phyloP scores from a whole-genome alignment of 805 yeast species.

The Sugiyamaella valdiviana region DNA sequence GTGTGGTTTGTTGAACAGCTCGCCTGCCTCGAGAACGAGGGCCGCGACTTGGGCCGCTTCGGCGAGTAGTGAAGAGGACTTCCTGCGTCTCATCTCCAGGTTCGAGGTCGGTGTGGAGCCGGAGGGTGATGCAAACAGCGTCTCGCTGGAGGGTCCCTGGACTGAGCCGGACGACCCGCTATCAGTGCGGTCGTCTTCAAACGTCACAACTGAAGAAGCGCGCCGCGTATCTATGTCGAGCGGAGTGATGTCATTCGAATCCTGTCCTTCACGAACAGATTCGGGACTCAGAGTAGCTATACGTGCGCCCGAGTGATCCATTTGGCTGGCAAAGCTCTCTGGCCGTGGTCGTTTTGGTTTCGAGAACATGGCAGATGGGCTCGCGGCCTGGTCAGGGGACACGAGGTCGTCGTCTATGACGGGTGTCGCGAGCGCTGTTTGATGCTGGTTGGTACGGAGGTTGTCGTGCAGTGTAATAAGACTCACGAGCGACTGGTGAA shows the following conservation, averaged over 20 bases:
- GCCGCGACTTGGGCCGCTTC: slow-evolving; percentile 22
- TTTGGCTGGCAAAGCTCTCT: slow-evolving; percentile 1
- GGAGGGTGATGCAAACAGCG: background rate
- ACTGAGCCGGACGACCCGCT: background rate
- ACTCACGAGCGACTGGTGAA: slow-evolving; percentile 19
- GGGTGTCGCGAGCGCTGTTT: slow-evolving; percentile 8
- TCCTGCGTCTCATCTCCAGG: slow-evolving; percentile 6
- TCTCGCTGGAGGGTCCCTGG: background rate
- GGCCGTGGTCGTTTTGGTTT: slow-evolving; percentile 4
- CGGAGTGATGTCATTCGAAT: background rate
- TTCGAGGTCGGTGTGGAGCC: background rate
- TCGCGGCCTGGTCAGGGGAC: background rate
- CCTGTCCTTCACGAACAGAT: background rate
- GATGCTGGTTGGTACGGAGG: slow-evolving; percentile 15
- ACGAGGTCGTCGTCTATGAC: slow-evolving; percentile 9
- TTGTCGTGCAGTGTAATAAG: slow-evolving; percentile 20
- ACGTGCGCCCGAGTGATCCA: background rate
- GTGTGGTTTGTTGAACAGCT: background rate
- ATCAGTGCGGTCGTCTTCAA: background rate
- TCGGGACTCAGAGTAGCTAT: no score
- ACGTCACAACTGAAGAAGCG: background rate
- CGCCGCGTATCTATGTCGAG: background rate
- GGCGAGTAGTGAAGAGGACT: slow-evolving; percentile 14
- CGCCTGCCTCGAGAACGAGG: slow-evolving; percentile 8
- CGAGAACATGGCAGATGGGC: slow-evolving; percentile 1